Base-by-base conservation (phyloP, 2,329 filamentous ascomycete genomes). In the Apiospora phragmitis region DNA sequence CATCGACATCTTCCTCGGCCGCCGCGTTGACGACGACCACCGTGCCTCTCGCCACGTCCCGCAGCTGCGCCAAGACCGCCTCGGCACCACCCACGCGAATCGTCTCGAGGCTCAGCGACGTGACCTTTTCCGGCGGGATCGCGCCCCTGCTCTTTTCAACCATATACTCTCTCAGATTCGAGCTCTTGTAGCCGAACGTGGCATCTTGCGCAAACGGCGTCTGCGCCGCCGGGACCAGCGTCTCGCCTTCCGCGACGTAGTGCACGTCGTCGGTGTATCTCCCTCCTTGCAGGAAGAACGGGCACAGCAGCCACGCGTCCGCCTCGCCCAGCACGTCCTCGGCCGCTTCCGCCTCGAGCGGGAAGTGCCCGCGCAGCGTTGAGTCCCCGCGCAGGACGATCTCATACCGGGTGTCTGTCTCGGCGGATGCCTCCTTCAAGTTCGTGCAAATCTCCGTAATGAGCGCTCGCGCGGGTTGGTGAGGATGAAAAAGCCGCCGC, bases 271-370 rank as follows among this genome's bases (percentile, higher is more conserved):
- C 87, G 0, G 88, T 90, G 59, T 86, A 87, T 3, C 88, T 77
- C 0, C 88, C 88, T 7, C 88, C 89, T 73, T 90, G 87, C 4
- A 85, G 80, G 75, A 90, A 90, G 77, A 90, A 90, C 0, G 88
- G 88, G 0, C 87, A 87, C 0, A 90, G 78, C 1, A 90, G 80
- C 83, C 87, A 88, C 0, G 84, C 86, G 72, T 89, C 86, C 0
- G 83, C 82, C 1, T 80, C 76, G 0, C 87, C 87, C 0, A 89
- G 80, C 1, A 86, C 84, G 0, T 81, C 78, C 70, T 88, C 84
- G 67, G 89, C 86, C 0, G 85, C 81, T 68, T 89, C 86, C 0
- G 85, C 81, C 75, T 90, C 88, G 0, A 87, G 78, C 0, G 87
- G 88, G 42, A 89, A 89, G 67, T 90, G 88, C 0, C 88, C 88